These are phyloP conservation scores for Suhomyces tanzawaensis DNA, from an alignment of 805 yeast species.

Conservation along the genomic window DNA sequence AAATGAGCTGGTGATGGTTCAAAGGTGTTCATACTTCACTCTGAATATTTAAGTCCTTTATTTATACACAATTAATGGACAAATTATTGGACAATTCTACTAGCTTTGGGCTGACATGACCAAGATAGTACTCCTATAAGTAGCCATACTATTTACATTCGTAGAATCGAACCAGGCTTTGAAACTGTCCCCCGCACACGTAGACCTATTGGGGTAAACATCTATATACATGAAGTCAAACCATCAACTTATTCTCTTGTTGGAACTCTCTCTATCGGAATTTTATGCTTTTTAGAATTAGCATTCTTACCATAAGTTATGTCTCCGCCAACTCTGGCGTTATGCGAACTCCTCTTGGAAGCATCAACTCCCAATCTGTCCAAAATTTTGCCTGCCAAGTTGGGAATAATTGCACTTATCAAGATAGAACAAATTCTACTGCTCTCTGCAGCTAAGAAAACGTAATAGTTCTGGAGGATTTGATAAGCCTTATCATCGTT, in stretches of 20 bases:
- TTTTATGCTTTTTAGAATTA: slow-evolving; percentile 47
- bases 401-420: slow-evolving; percentile 73
- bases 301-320: slow-evolving; percentile 56
- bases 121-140: too few relatives aligned
- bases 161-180: too few relatives aligned
- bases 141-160: too few relatives aligned
- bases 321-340: slow-evolving; percentile 58
- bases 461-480: slow-evolving; percentile 44
- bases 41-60: too few relatives aligned
- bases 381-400: slow-evolving; percentile 52
- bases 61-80: too few relatives aligned
- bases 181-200: too few relatives aligned
- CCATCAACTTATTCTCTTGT: slow-evolving; percentile 8
- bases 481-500: slow-evolving; percentile 17
- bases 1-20: too few relatives aligned
- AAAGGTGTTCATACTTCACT: too few relatives aligned
- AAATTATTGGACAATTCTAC: too few relatives aligned
- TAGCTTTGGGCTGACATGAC: too few relatives aligned
- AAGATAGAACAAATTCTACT: slow-evolving; percentile 65
- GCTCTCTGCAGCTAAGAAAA: slow-evolving; percentile 67
- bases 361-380: slow-evolving; percentile 58
- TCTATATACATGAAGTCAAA: neutral
- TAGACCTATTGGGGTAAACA: neutral
- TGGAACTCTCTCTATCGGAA: slow-evolving; percentile 41
- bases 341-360: slow-evolving; percentile 40